phyloP scores from a whole-genome alignment of 768 basidiomycete genomes.

The Rhizopogon salebrosus region DNA sequence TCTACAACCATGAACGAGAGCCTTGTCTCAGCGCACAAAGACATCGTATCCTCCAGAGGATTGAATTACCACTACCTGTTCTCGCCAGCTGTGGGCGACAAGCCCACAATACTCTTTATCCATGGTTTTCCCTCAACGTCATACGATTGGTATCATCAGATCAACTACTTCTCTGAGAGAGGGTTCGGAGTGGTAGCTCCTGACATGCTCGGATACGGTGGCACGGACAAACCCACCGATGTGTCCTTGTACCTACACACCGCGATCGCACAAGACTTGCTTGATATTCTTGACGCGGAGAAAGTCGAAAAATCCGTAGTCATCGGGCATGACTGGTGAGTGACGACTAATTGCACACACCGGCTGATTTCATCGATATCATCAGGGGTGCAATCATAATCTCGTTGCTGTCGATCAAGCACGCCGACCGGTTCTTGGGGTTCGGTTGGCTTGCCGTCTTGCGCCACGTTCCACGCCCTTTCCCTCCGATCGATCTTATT shows the following conservation, averaged over 20 bases:
- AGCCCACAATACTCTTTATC: conserved; percentile 37
- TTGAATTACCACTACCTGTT: conserved; percentile 33
- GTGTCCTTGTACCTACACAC: conserved; percentile 21
- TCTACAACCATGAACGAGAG: conserved; percentile 25
- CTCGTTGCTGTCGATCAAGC: conserved; percentile 32
- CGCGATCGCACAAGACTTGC: conserved; percentile 25
- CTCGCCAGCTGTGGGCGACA: conserved; percentile 17
- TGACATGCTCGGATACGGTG: conserved; percentile 44
- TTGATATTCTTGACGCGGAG: conserved; percentile 36
- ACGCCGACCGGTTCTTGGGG: conserved; percentile 35
- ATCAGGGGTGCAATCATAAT: conserved; percentile 31
- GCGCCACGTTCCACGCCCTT: conserved; percentile 24
- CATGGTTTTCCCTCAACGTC: conserved; percentile 43
- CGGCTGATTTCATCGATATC: not conserved
- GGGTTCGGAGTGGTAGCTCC: conserved; percentile 43
- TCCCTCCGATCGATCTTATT: conserved; percentile 21
- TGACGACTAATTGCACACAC: not conserved
- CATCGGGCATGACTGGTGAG: conserved; percentile 39
- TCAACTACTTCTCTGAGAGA: conserved; percentile 30
- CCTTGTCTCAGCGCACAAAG: conserved; percentile 26
- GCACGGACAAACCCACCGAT: conserved; percentile 37
- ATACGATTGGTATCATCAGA: conserved; percentile 37
- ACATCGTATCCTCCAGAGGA: conserved; percentile 24
- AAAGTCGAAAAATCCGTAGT: conserved; percentile 24
- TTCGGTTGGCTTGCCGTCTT: conserved; percentile 32